Evolutionary conservation across 257 asterid genomes (phyloP).

Genomic region (Fraxinus cuspidata): DNA sequence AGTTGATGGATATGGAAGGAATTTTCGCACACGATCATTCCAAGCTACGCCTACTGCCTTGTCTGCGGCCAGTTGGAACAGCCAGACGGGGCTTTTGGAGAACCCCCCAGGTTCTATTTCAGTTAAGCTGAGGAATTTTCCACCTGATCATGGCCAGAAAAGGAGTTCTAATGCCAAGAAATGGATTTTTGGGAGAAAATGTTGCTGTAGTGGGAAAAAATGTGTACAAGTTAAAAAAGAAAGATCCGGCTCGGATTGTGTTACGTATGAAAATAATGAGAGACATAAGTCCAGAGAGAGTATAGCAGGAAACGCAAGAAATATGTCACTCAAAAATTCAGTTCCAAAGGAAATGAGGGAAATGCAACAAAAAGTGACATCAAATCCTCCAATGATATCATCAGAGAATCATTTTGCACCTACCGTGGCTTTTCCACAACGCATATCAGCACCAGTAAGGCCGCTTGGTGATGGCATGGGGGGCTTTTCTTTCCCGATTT

Average conservation of each 20-base stretch:
- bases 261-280: slow-evolving; percentile 18
- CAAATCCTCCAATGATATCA: slow-evolving; percentile 22
- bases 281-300: slow-evolving; percentile 15
- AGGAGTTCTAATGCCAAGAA: slow-evolving; percentile 30
- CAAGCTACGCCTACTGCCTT: slow-evolving; percentile 85
- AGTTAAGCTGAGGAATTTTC: slow-evolving; percentile 40
- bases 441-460: slow-evolving; percentile 48
- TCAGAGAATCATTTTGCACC: slow-evolving; percentile 25
- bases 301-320: slow-evolving; percentile 13
- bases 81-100: slow-evolving; percentile 69
- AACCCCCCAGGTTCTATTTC: slow-evolving; percentile 57
- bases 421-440: slow-evolving; percentile 42
- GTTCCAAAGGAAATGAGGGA: slow-evolving; percentile 14
- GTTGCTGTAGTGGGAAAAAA: slow-evolving; percentile 73
- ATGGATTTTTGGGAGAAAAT: slow-evolving; percentile 61
- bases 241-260: slow-evolving; percentile 32
- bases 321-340: slow-evolving; percentile 26
- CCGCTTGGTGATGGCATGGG: slow-evolving; percentile 35
- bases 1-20: slow-evolving; percentile 49
- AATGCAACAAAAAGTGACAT: slow-evolving; percentile 19
- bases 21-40: slow-evolving; percentile 51
- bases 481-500: slow-evolving; percentile 70
- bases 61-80: slow-evolving; percentile 93
- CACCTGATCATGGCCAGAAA: slow-evolving; percentile 27
- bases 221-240: slow-evolving; percentile 62